A percentile compares a stretch with the other conserved stretches of the same genome.
These are phyloP conservation scores for Meyerozyma smithsonii DNA, from an alignment of 1,139 yeast genomes.

Conservation along the genomic window DNA sequence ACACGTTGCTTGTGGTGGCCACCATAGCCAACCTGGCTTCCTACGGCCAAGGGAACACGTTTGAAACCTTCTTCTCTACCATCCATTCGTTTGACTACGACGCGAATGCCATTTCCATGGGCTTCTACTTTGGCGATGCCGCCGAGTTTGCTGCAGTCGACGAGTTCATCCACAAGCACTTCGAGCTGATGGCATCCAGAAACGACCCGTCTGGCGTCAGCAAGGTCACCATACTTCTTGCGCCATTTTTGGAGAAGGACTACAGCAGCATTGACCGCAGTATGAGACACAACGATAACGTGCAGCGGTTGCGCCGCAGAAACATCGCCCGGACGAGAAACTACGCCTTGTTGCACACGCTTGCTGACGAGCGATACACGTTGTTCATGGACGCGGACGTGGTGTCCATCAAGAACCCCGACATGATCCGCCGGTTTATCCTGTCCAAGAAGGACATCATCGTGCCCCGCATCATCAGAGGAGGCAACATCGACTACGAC, in stretches of 20 bases:
- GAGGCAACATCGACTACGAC: constrained; percentile 31
- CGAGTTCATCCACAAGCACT: constrained; percentile 13
- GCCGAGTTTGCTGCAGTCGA: constrained; percentile 21
- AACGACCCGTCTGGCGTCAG: constrained; percentile 8
- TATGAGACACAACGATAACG: constrained; percentile 25
- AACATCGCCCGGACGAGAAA: constrained; percentile 33
- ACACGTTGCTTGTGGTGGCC: constrained; percentile 20
- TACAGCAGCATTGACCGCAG: constrained; percentile 17
- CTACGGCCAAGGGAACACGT: constrained; percentile 23
- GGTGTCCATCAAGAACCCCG: constrained; percentile 20
- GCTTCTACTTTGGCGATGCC: constrained; percentile 23
- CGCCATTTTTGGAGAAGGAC: constrained; percentile 28
- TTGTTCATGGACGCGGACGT: constrained; percentile 46
- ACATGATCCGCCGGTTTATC: constrained; percentile 29
- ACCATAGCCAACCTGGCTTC: constrained; percentile 22
- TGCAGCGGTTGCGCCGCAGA: constrained; percentile 30
- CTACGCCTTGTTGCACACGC: constrained; percentile 25
- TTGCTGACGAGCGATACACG: constrained; percentile 24
- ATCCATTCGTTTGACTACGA: constrained; percentile 15
- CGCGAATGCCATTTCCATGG: constrained; percentile 19
- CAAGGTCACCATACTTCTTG: constrained; percentile 24
- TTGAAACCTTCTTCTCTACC: constrained; percentile 22
- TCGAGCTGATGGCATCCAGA: constrained; percentile 1
- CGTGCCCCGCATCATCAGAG: constrained; percentile 35
- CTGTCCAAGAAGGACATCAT: constrained; percentile 33